These are phyloP conservation scores for Rhizopogon sp. DNA, from an alignment of 768 basidiomycete genomes.

Conservation along the genomic window DNA sequence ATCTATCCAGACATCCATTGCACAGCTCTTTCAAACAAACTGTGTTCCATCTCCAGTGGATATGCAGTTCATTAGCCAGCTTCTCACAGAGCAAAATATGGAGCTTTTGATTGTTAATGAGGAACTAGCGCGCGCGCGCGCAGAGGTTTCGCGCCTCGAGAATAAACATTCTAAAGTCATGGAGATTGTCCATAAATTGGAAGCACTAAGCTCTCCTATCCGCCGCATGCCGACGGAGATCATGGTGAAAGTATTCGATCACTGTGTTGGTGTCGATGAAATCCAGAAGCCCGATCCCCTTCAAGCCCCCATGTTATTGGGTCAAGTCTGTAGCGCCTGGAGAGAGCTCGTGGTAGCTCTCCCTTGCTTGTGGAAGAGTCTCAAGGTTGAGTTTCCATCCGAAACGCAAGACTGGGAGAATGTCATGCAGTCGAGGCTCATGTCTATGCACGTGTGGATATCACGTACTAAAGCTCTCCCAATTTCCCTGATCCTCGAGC, in stretches of 20 bases:
- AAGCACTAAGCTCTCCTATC: conserved; percentile 23
- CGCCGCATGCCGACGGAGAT: conserved; percentile 28
- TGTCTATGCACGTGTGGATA: conserved; percentile 25
- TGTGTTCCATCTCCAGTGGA: conserved; percentile 21
- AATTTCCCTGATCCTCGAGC: conserved; percentile 19
- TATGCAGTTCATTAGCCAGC: conserved; percentile 6
- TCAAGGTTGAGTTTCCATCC: conserved; percentile 20
- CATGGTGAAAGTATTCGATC: conserved; percentile 22
- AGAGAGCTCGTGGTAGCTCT: conserved; percentile 24
- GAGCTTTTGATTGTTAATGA: conserved; percentile 10
- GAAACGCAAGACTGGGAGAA: conserved; percentile 17
- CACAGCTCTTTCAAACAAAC: conserved; percentile 24
- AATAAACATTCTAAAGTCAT: conserved; percentile 3
- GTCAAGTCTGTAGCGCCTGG: conserved; percentile 27
- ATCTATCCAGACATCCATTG: conserved; percentile 17
- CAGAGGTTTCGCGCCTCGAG: conserved; percentile 15
- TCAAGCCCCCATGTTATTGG: conserved; percentile 19
- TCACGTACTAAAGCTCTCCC: conserved; percentile 26
- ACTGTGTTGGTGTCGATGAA: conserved; percentile 11
- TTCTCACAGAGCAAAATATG: conserved; percentile 14
- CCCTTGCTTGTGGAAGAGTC: conserved; percentile 17
- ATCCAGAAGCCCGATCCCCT: conserved; percentile 8
- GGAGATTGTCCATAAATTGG: conserved; percentile 17
- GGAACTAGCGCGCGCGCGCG: conserved; percentile 19
- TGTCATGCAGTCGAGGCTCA: conserved; percentile 19